Conservation (phyloP, 768 basidiomycete species). For the Psilocybe sp. region DNA sequence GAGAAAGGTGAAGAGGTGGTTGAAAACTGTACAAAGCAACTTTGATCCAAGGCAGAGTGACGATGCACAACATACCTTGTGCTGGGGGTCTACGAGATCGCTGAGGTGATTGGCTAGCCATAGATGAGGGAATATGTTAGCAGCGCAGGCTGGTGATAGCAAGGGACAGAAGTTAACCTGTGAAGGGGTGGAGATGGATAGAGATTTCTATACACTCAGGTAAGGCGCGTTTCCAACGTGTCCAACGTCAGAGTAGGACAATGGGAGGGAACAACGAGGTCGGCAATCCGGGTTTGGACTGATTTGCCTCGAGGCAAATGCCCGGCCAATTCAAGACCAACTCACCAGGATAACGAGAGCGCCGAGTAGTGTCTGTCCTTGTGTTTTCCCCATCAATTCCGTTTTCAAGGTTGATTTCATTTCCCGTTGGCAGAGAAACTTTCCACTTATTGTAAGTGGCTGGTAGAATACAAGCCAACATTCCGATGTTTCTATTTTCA, state of each 20-base stretch:
- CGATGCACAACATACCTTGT: conserved; percentile 41
- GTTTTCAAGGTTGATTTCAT: conserved; percentile 9
- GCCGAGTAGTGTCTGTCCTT: conserved; percentile 1
- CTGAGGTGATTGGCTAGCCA: conserved; percentile 62
- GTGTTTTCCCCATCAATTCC: not conserved
- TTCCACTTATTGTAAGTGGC: conserved; percentile 5
- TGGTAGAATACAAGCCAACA: conserved; percentile 1
- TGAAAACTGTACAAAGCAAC: not conserved
- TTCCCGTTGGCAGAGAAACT: conserved; percentile 16
- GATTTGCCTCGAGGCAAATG: conserved; percentile 29
- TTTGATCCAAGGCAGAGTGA: conserved; percentile 11
- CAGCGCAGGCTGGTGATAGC: conserved; percentile 15
- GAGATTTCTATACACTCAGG: conserved; percentile 29
- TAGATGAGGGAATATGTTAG: conserved; percentile 32
- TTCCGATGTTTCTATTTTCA: not conserved
- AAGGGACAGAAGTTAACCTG: conserved; percentile 14
- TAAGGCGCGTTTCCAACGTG: conserved; percentile 71
- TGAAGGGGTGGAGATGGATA: conserved; percentile 14
- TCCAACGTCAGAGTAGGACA: conserved; percentile 39
- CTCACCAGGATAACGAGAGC: conserved; percentile 1
- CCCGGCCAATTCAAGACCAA: conserved; percentile 17
- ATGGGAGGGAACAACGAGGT: conserved; percentile 52
- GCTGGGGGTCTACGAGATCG: conserved; percentile 53
- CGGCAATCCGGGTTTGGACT: conserved; percentile 52
- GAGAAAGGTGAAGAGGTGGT: conserved; percentile 1